phyloP scores from a whole-genome alignment of 2,329 filamentous ascomycete species.

The Alternaria arbusti region DNA sequence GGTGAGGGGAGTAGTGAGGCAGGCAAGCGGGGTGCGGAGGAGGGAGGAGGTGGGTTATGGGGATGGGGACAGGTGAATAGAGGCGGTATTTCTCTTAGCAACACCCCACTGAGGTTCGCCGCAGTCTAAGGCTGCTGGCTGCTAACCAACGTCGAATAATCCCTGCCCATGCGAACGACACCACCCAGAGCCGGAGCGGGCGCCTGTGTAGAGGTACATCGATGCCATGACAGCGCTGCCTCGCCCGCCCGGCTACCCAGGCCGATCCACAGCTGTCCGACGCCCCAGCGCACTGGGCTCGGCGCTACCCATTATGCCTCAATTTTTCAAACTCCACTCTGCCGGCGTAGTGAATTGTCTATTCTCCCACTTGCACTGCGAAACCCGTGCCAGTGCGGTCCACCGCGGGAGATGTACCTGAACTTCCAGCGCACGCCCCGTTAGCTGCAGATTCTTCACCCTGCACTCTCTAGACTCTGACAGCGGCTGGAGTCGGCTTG shows the following conservation, averaged over 20 bases:
- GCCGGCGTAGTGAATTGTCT: background rate
- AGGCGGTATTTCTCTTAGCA: constrained; percentile 37
- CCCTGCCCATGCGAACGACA: constrained; percentile 34
- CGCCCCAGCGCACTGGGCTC: constrained; percentile 11
- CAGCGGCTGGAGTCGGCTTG: constrained; percentile 37
- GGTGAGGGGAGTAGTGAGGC: background rate
- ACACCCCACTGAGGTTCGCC: constrained; percentile 31
- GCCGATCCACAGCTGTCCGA: constrained; percentile 10
- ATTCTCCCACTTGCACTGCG: background rate
- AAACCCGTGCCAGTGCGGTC: constrained; percentile 9
- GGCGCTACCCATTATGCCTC: constrained; percentile 5
- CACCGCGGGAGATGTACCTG: constrained; percentile 41
- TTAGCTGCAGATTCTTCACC: constrained; percentile 27
- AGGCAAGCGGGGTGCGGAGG: constrained; percentile 20
- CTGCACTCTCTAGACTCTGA: constrained; percentile 4
- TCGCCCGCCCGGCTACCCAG: constrained; percentile 3
- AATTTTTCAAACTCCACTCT: background rate
- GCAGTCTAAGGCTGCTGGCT: constrained; percentile 13
- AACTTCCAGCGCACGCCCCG: constrained; percentile 32
- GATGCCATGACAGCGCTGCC: constrained; percentile 3
- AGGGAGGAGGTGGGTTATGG: constrained; percentile 15
- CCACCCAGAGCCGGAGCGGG: constrained; percentile 23
- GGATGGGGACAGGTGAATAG: constrained; percentile 21
- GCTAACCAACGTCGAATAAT: constrained; percentile 26
- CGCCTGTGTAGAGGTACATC: constrained; percentile 28